These are phyloP conservation scores for Plasmodium blacklocki DNA, from an alignment of 169 alveolate genomes.

Conservation along the genomic window DNA sequence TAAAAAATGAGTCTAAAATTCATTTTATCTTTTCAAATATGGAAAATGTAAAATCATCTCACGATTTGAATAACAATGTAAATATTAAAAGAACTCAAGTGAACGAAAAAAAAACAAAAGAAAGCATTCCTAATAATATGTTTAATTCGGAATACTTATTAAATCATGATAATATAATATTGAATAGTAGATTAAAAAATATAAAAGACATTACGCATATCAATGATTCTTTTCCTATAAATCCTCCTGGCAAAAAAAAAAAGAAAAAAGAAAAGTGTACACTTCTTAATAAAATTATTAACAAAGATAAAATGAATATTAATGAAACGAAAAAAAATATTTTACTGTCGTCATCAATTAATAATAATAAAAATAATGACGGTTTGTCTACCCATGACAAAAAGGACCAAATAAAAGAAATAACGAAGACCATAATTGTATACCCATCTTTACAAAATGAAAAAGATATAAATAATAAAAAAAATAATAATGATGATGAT, in stretches of 20 bases:
- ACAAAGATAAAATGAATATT: too few relatives aligned
- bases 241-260: slow-evolving; percentile 54
- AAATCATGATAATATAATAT: slow-evolving; percentile 1
- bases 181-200: neutral
- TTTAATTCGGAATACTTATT: neutral
- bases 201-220: neutral
- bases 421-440: neutral
- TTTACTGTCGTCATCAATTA: too few relatives aligned
- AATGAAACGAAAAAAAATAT: too few relatives aligned
- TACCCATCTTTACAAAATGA: neutral
- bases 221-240: neutral
- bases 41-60: slow-evolving; percentile 10
- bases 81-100: neutral
- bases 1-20: slow-evolving; percentile 65
- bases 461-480: neutral
- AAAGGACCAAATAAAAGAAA: neutral
- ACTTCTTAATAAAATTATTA: slow-evolving; percentile 26
- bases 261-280: slow-evolving; percentile 43
- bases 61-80: slow-evolving; percentile 8
- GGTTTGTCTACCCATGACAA: too few relatives aligned
- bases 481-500: neutral
- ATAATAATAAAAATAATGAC: too few relatives aligned
- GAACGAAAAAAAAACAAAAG: neutral
- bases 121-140: neutral
- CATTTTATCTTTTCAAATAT: slow-evolving; percentile 18